Evolutionary conservation across 2,329 filamentous ascomycete species (phyloP).

Genomic region (Mycosphaerelloides madeirae): DNA sequence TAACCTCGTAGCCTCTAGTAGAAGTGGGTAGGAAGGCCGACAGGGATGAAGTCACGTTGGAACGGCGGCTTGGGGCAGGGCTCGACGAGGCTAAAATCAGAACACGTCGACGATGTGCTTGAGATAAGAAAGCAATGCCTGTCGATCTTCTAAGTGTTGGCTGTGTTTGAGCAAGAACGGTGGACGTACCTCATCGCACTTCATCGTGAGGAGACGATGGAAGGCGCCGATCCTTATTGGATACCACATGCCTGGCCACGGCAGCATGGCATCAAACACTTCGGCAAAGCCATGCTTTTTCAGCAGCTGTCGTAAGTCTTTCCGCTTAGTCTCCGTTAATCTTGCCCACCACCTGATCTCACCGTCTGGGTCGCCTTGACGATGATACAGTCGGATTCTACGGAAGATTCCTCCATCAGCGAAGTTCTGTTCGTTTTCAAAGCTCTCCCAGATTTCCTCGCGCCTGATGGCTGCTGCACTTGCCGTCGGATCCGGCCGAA

Average conservation of each 20-base stretch:
- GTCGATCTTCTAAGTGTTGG: too few species aligned
- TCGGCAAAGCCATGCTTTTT: constrained; percentile 6
- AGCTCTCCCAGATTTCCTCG: too few species aligned
- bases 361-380: not conserved
- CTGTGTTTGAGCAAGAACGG: too few species aligned
- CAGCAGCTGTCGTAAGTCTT: constrained; percentile 18
- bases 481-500: too few species aligned
- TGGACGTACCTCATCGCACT: constrained; percentile 19
- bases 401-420: constrained; percentile 17
- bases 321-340: constrained; percentile 17
- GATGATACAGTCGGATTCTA: constrained; percentile 13
- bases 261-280: constrained; percentile 16
- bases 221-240: constrained; percentile 16
- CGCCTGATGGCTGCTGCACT: too few species aligned
- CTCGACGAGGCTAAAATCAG: too few species aligned
- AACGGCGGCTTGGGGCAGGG: too few species aligned
- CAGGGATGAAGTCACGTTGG: too few species aligned
- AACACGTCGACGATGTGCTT: too few species aligned
- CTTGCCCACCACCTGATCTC: constrained; percentile 20
- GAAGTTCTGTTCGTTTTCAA: not conserved
- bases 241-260: constrained; percentile 16
- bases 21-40: too few species aligned
- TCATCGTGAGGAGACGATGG: constrained; percentile 17
- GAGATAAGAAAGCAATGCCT: too few species aligned
- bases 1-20: too few species aligned